phyloP scores from a whole-genome alignment of 805 yeast genomes.

The Candida gorgasii region DNA sequence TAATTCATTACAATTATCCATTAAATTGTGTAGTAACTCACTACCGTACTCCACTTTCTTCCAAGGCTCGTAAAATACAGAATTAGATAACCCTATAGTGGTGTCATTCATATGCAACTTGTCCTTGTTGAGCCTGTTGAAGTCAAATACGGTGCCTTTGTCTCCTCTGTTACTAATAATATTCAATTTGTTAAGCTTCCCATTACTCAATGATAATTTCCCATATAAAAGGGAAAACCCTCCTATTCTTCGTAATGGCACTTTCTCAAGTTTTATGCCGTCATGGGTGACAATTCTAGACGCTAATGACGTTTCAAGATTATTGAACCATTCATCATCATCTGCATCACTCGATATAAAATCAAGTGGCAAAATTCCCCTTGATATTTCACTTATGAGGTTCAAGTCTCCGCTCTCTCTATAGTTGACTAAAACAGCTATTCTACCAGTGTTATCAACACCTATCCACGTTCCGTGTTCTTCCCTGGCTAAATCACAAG shows the following conservation, averaged over 20 bases:
- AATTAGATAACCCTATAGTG: conserved; percentile 67
- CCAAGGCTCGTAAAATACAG: conserved; percentile 72
- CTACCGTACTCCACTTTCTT: conserved; percentile 61
- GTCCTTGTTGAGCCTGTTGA: conserved; percentile 18
- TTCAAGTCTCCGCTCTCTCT: conserved; percentile 46
- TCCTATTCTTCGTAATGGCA: conserved; percentile 43
- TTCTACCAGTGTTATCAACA: conserved; percentile 51
- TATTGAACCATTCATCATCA: conserved; percentile 49
- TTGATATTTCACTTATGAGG: conserved; percentile 40
- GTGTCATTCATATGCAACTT: conserved; percentile 15
- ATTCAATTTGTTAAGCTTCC: conserved; percentile 35
- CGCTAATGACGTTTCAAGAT: conserved; percentile 21
- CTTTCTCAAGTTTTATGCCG: conserved; percentile 3
- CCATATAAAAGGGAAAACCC: conserved; percentile 69
- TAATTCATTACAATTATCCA: conserved; percentile 12
- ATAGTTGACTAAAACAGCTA: conserved; percentile 78
- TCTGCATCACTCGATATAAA: conserved; percentile 38
- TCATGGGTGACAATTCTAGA: conserved; percentile 8
- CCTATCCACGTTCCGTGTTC: conserved; percentile 96
- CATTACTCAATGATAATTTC: conserved; percentile 30
- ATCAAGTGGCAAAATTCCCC: conserved; percentile 53
- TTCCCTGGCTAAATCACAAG: conserved; percentile 68
- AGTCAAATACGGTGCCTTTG: conserved; percentile 32
- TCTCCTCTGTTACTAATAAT: conserved; percentile 55
- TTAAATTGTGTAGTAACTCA: conserved; percentile 21